phyloP scores from a whole-genome alignment of 1,284 basidiomycete species.

The Phellopilus nigrolimitatus region DNA sequence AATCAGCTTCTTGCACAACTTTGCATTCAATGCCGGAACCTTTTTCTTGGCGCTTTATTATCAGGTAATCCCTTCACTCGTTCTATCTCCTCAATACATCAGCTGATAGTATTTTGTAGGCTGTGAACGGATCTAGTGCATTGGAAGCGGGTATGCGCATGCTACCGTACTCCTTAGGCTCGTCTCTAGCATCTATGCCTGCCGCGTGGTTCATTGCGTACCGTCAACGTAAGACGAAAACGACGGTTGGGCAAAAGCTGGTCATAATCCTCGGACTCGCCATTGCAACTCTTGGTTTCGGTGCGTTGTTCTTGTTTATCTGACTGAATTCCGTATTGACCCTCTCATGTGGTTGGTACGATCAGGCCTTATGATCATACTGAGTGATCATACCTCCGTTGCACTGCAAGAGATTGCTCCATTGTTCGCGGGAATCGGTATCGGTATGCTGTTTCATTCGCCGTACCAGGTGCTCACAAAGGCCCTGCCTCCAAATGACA shows the following conservation, averaged over 20 bases:
- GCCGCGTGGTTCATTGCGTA: slow-evolving; percentile 71
- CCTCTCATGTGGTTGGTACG: slow-evolving; percentile 17
- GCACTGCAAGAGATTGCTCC: slow-evolving; percentile 50
- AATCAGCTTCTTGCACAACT: slow-evolving; percentile 72
- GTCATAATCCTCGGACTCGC: slow-evolving; percentile 58
- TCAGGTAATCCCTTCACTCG: slow-evolving; percentile 45
- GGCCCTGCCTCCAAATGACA: slow-evolving; percentile 54
- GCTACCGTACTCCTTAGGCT: slow-evolving; percentile 76
- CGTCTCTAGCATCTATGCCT: slow-evolving; percentile 75
- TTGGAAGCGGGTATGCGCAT: slow-evolving; percentile 65
- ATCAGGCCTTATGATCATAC: slow-evolving; percentile 58
- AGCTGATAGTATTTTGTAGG: slow-evolving; percentile 38
- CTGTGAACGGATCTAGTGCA: slow-evolving; percentile 59
- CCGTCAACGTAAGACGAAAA: slow-evolving; percentile 49
- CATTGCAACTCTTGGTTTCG: slow-evolving; percentile 64
- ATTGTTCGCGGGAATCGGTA: slow-evolving; percentile 66
- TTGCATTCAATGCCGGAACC: slow-evolving; percentile 75
- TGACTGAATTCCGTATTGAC: slow-evolving; percentile 2
- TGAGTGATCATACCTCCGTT: slow-evolving; percentile 47
- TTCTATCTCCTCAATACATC: not conserved
- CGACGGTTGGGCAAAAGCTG: slow-evolving; percentile 59
- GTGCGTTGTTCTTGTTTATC: slow-evolving; percentile 36
- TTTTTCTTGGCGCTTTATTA: slow-evolving; percentile 78
- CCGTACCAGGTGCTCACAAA: slow-evolving; percentile 73
- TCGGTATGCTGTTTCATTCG: slow-evolving; percentile 78